phyloP scores from a whole-genome alignment of 1,284 basidiomycete genomes.

The Malassezia globosa region DNA sequence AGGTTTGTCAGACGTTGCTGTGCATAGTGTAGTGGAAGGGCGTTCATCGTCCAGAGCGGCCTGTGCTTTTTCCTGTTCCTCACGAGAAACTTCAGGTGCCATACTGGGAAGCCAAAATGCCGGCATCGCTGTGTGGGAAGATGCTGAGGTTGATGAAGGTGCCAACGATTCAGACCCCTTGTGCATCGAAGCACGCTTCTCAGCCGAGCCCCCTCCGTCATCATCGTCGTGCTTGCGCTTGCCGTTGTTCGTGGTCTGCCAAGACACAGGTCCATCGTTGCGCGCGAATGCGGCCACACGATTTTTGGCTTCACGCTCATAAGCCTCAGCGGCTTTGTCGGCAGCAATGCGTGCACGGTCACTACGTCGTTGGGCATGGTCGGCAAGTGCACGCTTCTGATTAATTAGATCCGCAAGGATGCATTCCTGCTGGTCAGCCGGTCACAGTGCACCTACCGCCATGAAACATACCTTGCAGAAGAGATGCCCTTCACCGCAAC shows the following conservation, averaged over 20 bases:
- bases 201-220: background rate
- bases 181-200: background rate
- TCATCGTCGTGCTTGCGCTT: conserved; percentile 12
- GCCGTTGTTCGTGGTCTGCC: too few species aligned
- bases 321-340: background rate
- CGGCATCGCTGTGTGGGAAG: conserved; percentile 3
- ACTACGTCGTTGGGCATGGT: background rate
- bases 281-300: conserved; percentile 7
- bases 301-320: background rate
- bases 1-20: conserved; percentile 9
- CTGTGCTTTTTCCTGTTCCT: background rate
- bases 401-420: conserved; percentile 10
- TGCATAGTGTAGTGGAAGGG: conserved; percentile 13
- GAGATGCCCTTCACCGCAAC: conserved; percentile 9
- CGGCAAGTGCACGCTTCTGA: conserved; percentile 8
- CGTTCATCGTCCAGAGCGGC: background rate
- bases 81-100: too few species aligned
- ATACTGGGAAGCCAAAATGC: conserved; percentile 16
- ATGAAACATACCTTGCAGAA: conserved; percentile 15
- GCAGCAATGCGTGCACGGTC: background rate
- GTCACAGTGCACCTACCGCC: background rate
- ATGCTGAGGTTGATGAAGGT: background rate
- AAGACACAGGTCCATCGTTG: background rate
- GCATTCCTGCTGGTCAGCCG: conserved; percentile 14
- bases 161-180: background rate